Evolutionary conservation across 2,329 filamentous ascomycete genomes (phyloP), one percentile per base, ranked within the genome.

Genomic region (Trichoderma atroviride): DNA sequence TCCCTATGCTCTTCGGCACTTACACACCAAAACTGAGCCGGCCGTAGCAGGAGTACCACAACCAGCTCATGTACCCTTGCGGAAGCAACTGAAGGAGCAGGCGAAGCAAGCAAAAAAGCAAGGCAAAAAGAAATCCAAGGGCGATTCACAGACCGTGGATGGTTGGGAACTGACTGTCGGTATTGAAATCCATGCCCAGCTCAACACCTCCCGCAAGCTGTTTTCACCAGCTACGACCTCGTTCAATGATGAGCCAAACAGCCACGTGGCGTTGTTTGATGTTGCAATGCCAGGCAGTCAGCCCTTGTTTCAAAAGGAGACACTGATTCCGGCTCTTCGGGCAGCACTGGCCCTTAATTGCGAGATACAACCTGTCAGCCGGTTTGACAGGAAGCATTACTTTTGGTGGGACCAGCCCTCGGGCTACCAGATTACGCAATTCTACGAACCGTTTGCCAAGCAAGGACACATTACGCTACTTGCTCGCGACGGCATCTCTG

Each of bases 401-500:
- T 98, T 99, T 80, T 97, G 97, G 83, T 97, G 96, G 88, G 96
- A 99, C 79, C 96, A 99, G 80, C 96, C 96, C 0, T 88, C 93
- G 0, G 96, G 96, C 0, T 99, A 99, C 79, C 96, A 99, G 79
- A 97, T 99, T 72, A 99, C 96, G 1, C 96, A 99, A 78, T 98
- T 95, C 82, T 97, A 98, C 79, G 83, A 89, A 69, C 89, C 89
- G 0, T 88, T 91, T 73, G 89, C 89, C 1, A 88, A 85, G 70
- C 85, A 93, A 74, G 96, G 96, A 1, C 81, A 83, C 50, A 83
- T 98, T n/a, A 86, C 84, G 0, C 83, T 99, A 6, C 87, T 86
- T 50, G 81, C 87, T 4, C 86, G 93, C 69, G 95, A 97, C 76
- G 94, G 94, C 1, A 92, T 97, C 71, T 90, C 91, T 0, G 84